These are phyloP conservation scores for Penicillium samsonianum DNA, from an alignment of 495 filamentous ascomycete genomes.

Conservation along the genomic window DNA sequence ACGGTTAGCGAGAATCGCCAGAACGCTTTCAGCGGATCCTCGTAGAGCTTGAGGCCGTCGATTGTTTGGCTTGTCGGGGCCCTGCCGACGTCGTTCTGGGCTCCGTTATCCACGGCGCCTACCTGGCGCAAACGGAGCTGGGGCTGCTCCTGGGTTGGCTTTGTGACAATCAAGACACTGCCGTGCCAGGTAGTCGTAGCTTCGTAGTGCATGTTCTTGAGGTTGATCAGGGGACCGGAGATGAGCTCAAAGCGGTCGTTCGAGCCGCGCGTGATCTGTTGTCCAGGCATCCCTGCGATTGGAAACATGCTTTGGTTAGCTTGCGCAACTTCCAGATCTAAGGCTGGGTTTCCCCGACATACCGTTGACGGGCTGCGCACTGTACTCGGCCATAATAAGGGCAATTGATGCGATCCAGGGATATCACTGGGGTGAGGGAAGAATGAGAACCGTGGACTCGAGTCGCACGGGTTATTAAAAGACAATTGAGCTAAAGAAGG, in stretches of 20 bases:
- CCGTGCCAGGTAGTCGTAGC: constrained; percentile 67
- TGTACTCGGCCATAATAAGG: constrained; percentile 17
- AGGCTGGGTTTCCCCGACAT: neutral
- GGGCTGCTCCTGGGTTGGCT: constrained; percentile 58
- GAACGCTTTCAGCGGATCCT: constrained; percentile 74
- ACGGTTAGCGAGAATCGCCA: constrained; percentile 74
- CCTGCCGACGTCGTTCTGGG: constrained; percentile 7
- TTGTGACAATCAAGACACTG: constrained; percentile 78
- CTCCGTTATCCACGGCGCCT: constrained; percentile 37
- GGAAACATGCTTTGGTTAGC: neutral
- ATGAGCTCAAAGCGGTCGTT: constrained; percentile 47
- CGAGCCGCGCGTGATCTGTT: constrained; percentile 9
- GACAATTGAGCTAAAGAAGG: neutral
- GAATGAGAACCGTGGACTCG: constrained; percentile 10
- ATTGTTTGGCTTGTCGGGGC: constrained; percentile 29
- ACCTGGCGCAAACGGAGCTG: constrained; percentile 50
- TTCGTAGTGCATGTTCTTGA: constrained; percentile 73
- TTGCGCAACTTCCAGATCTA: constrained; percentile 1
- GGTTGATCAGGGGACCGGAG: constrained; percentile 82
- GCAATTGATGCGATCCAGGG: constrained; percentile 13
- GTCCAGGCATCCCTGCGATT: constrained; percentile 13
- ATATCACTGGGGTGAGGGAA: neutral
- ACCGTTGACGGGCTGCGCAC: constrained; percentile 20
- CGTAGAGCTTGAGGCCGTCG: constrained; percentile 71
- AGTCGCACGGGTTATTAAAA: constrained; percentile 17